Evolutionary conservation across 139 green algal genomes (phyloP).

Genomic region (Chlamydomonas applanata): DNA sequence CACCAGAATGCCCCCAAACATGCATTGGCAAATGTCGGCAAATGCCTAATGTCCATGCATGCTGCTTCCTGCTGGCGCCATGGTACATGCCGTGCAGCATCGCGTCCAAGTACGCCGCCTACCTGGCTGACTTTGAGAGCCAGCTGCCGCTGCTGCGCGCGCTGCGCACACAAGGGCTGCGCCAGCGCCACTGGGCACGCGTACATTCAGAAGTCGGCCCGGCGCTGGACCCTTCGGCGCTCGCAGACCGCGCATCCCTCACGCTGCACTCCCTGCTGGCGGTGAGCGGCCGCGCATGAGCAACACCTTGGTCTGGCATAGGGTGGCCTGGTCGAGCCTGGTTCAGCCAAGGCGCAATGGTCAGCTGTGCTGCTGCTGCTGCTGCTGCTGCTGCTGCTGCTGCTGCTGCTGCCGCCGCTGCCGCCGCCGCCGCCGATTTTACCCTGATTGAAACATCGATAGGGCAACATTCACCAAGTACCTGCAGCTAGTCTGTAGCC

Average conservation of each 20-base stretch:
- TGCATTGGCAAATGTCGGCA: too few relatives aligned
- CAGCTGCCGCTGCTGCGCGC: conserved; percentile 39
- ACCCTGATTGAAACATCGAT: too few relatives aligned
- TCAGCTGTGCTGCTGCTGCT: too few relatives aligned
- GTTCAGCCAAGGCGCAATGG: too few relatives aligned
- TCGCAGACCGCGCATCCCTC: conserved; percentile 7
- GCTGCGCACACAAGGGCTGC: conserved; percentile 28
- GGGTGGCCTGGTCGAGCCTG: neutral
- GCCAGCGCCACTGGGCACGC: conserved; percentile 37
- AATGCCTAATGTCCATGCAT: too few relatives aligned
- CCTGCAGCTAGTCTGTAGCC: too few relatives aligned
- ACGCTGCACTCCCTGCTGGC: conserved; percentile 33
- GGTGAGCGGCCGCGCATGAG: conserved; percentile 5
- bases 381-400: too few relatives aligned
- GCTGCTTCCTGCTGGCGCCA: too few relatives aligned
- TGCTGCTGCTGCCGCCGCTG: too few relatives aligned
- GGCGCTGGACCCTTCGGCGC: conserved; percentile 15
- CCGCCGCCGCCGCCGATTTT: too few relatives aligned
- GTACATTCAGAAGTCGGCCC: conserved; percentile 25
- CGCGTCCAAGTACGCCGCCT: conserved; percentile 30
- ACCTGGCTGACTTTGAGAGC: conserved; percentile 33
- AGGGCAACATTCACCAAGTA: too few relatives aligned
- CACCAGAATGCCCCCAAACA: too few relatives aligned
- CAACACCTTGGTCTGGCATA: neutral
- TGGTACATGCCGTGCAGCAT: conserved; percentile 21